Base-by-base conservation (phyloP, 2,329 filamentous ascomycete genomes). In the Aspergillus eucalypticola region DNA sequence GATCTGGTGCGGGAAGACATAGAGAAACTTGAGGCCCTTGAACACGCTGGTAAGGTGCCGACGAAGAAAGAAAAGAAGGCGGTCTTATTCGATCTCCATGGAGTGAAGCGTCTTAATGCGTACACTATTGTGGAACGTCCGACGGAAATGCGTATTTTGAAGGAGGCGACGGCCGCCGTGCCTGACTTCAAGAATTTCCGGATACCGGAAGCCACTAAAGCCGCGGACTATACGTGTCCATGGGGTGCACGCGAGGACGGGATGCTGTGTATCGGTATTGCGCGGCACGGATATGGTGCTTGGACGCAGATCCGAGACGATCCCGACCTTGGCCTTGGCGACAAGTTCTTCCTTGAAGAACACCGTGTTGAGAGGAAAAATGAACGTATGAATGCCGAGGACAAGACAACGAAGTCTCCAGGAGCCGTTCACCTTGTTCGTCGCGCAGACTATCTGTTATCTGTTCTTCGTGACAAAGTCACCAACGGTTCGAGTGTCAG, bases 1-100 rank as follows among this genome's bases (percentile, higher is more conserved):
- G 73, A 79, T 27, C 83, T 96, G 17, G 85, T 92, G 35, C 88
- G 90, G 63, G 91, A 92, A 70, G 92, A 96, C 63, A 79, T 83
- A 50, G 82, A 83, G 32, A 82, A 86, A 60, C 79, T 89, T 56
- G 83, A 84, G 60, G 84, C 84, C 13, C 75, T 88, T 68, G 91
- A 95, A 75, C 87, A 82, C 21, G 81, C 90, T 64, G 91, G 91
- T 71, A 96, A 95, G 73, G 84, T 88, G 2, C 78, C 96, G 57
- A 96, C 94, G 0, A 97, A 98, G 81, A 99, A 99, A 76, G 95
- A 99, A 73, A 92, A 92, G 76, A 99, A 99, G 77, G 95, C 95
- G 0, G 91, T 99, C 17, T 81, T 99, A 48, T 97, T 99, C 69
- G 93, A 98, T 73, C 96, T 93, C 76, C 89, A 90, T 49, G 92